Base-by-base conservation (phyloP, 768 basidiomycete species). In the Mrakia gelida region DNA sequence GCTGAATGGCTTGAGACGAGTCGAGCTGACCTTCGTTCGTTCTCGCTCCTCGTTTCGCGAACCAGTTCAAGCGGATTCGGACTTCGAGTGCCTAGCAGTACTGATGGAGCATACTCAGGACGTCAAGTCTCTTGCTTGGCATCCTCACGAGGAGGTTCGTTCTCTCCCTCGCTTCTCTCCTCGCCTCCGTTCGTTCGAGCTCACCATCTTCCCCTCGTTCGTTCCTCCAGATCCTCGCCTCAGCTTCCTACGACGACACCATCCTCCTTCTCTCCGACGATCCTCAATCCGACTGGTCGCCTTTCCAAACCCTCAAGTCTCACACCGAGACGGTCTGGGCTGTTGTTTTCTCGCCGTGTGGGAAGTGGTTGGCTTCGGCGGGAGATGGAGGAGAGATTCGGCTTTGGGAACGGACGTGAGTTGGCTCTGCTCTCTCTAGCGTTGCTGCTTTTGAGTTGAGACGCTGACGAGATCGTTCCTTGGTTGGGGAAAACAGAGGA, bases 51-150 rank as follows among this genome's bases (percentile, higher is more conserved):
- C n/a, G n/a, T n/a, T 38, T 43, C 3, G 30, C 9, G 32, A 8
- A 23, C 3, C 8, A 95, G 95, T 92, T 2, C 91, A 92, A 76
- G 94, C 94, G 15, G 94, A 98, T 82, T 86, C 90, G 21, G 95
- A 98, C 81, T 97, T 96, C 79, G 95, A 98, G 81, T 97, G 95
- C 82, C 88, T 98, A 85, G 90, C 90, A 30, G 97, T 99, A 56
- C 86, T 96, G 80, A 97, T 98, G 94, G 95, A 98, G 81, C 97
- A 99, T 82, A 88, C 88, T 2, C 96, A 98, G 85, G 97, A 99
- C 82, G 95, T 99, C 75, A 99, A 99, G 85, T 91, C 88, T 78
- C 90, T 99, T 16, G 89, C 92, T 18, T 99, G 95, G 95, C 94
- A 98, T 86, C 96, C 97, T 10, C 88, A 86, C 7, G 95, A 98